Base-by-base conservation (phyloP, 441 rosid species). In the Isatis lusitanica region DNA sequence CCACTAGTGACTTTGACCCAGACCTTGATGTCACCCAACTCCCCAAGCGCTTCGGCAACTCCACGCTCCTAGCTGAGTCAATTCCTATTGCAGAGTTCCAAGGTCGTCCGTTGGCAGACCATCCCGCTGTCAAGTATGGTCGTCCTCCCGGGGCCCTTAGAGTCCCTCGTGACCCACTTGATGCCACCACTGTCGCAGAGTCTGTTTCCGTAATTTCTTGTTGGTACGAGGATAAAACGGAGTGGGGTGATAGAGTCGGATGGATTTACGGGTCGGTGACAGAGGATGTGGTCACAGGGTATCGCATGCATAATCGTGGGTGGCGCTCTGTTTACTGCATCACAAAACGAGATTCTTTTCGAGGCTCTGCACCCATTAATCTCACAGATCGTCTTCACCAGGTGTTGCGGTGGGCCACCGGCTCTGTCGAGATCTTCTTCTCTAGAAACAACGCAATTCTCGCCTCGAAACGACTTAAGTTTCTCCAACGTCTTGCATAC, bases 181-280 rank as follows among this genome's bases (percentile, higher is more conserved):
- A 90, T 74, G 93, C 97, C 11, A 70, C 90, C n/a, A 84, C 90
- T 0, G 91, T 94, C 1, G 97, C 95, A 24, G 97, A 94, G 75
- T 83, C 96, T 3, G 91, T 94, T 26, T 86, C 96, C 10, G 97
- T 85, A 51, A 94, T 94, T 70, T 91, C 98, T 60, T 91, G 97
- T 71, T 91, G 96, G 98, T 92, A 87, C 28, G 98, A 91, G 76
- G 97, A 91, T 77, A 93, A 91, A 82, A 93, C 98, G 0, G 98
- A 93, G 53, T 91, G 98, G 97, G 97, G 98, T 2, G 91, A 91
- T 7, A 81, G 97, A 46, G 91, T 93, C 0, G 97, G 96, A 9
- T 91, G 98, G 97, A 91, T 93, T 73, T 93, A 93, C 15, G 97
- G 96, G 12, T 93, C 96, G 0, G 96, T 93, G 50, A 93, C 97